phyloP scores from a whole-genome alignment of 805 yeast genomes.

The Tetrapisispora namnaoensis region DNA sequence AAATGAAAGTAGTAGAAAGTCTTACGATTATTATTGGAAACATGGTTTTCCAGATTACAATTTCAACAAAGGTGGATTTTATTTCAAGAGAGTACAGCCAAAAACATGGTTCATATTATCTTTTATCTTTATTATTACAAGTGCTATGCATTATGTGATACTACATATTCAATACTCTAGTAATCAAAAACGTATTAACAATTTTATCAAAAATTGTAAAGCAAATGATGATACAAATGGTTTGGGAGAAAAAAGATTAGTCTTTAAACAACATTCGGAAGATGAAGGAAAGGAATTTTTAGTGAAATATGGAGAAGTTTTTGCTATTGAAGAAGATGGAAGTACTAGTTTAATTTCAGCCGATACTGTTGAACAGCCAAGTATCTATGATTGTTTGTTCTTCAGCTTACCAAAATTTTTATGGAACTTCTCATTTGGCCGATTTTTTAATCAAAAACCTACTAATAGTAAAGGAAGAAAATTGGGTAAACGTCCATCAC shows the following conservation, averaged over 20 bases:
- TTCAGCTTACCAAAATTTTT: constrained; percentile 33
- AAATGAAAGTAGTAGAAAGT: constrained; percentile 45
- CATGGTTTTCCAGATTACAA: constrained; percentile 83
- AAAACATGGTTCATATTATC: constrained; percentile 42
- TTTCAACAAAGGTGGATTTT: constrained; percentile 48
- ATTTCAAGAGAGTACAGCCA: constrained; percentile 60
- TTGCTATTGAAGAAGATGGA: constrained; percentile 38
- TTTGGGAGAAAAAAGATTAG: constrained; percentile 37
- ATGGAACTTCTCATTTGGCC: constrained; percentile 41
- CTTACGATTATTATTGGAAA: constrained; percentile 75
- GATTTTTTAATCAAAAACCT: constrained; percentile 6
- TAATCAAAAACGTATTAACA: constrained; percentile 46
- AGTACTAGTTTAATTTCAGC: constrained; percentile 35
- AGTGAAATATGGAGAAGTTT: constrained; percentile 52
- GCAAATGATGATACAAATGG: constrained; percentile 48
- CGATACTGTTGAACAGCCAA: constrained; percentile 40
- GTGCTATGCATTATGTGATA: constrained; percentile 49
- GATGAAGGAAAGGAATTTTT: constrained; percentile 42
- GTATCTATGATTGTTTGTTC: constrained; percentile 39
- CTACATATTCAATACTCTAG: constrained; percentile 45
- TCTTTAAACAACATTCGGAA: constrained; percentile 35
- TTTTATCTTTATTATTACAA: constrained; percentile 41
- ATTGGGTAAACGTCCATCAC: background rate
- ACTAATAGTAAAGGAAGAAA: background rate
- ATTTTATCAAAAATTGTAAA: constrained; percentile 43